Conservation (phyloP, 2,329 filamentous ascomycete species). For the Ophiosphaerella korrae region DNA sequence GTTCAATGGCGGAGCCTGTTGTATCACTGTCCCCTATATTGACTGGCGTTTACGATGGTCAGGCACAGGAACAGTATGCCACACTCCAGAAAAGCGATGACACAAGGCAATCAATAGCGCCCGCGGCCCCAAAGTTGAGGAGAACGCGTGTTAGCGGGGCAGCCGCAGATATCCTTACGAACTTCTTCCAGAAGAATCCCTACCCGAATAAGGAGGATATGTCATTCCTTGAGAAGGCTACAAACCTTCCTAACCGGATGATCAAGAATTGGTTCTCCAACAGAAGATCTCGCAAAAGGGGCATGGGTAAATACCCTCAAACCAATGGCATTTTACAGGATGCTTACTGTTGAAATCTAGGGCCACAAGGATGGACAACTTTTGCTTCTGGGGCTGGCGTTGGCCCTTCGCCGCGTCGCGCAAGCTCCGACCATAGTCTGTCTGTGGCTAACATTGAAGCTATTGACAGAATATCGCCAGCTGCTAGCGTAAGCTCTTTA, state of each 20-base stretch:
- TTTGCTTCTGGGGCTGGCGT: not conserved
- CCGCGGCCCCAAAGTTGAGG: not conserved
- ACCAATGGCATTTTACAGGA: too few relatives aligned
- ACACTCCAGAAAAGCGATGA: too few relatives aligned
- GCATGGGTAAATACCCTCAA: not conserved
- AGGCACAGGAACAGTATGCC: too few relatives aligned
- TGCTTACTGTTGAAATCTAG: too few relatives aligned
- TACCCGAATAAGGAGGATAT: not conserved
- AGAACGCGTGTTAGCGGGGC: not conserved
- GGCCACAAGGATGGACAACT: too few relatives aligned
- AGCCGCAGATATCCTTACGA: not conserved
- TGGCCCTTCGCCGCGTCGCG: too few relatives aligned
- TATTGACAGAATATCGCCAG: not conserved
- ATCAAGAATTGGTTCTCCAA: constrained; percentile 4
- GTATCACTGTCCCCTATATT: too few relatives aligned
- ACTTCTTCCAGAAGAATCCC: not conserved
- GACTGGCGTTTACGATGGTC: too few relatives aligned
- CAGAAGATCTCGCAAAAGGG: not conserved
- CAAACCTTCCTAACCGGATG: not conserved
- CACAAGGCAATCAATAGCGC: too few relatives aligned
- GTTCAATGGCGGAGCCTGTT: too few relatives aligned
- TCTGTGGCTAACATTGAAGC: not conserved
- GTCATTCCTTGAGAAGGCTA: not conserved
- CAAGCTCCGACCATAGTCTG: not conserved
- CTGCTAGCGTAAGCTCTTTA: not conserved